Evolutionary conservation across 2,329 filamentous ascomycete genomes (phyloP), one percentile per base, ranked within the genome.

Genomic region (Arthrobotrys megalospora): DNA sequence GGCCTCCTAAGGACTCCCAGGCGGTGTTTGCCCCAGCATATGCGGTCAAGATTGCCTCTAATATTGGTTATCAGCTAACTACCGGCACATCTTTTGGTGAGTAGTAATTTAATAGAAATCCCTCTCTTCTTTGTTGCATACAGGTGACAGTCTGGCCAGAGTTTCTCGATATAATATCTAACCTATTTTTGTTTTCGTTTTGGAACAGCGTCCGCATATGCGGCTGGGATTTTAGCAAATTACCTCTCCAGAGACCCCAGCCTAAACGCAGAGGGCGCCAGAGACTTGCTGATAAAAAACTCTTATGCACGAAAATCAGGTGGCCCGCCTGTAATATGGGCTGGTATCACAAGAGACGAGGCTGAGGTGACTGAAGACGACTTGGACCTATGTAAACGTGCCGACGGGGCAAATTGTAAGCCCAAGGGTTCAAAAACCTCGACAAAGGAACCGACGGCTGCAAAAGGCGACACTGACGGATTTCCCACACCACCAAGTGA

Each of bases 51-150:
- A 71, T 77, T 21, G 60, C 67, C 3, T 77, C 73, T 8, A 77
- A 77, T 32, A 67, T 67, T 53, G 73, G 73, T 3, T 71, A 71
- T 63, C 73, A 77, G 43, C 21, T 77, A 8, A 55, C 34, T 24
- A 41, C 41, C 14, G 73, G 73, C 7, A 71, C 73, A 16, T 77
- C 73, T 8, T 77, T 71, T 21, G 48, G 73, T 77, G 55, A 69
- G 72, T 38, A 10, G 6, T 34, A 12, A 50, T 16, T 6, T n/a
- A 45, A 14, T n/a, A 38, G 2, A 38, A 8, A 14, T 6, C 36
- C 6, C 2, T 10, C 41, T 16, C 6, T 16, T 16, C 12, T n/a
- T 16, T n/a, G 1, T 45, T 45, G 3, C 3, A 45, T 45, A 3
- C 5, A 32, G 4, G 7, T 12, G 12, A 38, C 2, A 8, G 12